phyloP scores from a whole-genome alignment of 345 rosid genomes.

The Isatis tinctoria region DNA sequence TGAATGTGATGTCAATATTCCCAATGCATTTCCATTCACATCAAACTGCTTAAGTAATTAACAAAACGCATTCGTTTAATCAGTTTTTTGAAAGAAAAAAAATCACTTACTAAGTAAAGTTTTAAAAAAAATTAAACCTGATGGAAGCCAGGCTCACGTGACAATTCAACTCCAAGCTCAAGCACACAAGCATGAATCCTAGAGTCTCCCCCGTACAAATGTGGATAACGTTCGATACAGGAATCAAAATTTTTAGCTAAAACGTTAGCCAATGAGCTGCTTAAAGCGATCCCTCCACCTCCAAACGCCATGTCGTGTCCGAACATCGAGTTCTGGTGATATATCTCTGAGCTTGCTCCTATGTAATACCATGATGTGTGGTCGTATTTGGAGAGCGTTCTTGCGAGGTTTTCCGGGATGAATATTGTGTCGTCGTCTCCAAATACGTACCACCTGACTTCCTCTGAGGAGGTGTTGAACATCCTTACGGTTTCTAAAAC shows the following conservation, averaged over 20 bases:
- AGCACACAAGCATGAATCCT: slow-evolving; percentile 66
- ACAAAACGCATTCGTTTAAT: not conserved
- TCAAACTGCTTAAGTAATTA: slow-evolving; percentile 41
- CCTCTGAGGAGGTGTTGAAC: slow-evolving; percentile 28
- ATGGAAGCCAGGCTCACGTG: slow-evolving; percentile 88
- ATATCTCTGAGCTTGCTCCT: slow-evolving; percentile 68
- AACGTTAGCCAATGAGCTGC: slow-evolving; percentile 67
- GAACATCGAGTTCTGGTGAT: slow-evolving; percentile 51
- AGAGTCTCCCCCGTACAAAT: slow-evolving; percentile 80
- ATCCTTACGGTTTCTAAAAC: slow-evolving; percentile 49
- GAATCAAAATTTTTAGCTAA: slow-evolving; percentile 68
- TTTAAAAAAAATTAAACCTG: slow-evolving; percentile 58
- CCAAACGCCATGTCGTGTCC: slow-evolving; percentile 70
- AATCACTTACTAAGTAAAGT: not conserved
- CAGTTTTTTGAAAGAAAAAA: not conserved
- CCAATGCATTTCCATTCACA: slow-evolving; percentile 65
- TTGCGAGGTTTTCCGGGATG: slow-evolving; percentile 59
- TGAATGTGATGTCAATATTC: slow-evolving; percentile 73
- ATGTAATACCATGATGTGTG: slow-evolving; percentile 70
- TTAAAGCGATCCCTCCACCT: slow-evolving; percentile 81
- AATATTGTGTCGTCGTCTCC: slow-evolving; percentile 85
- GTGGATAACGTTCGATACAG: slow-evolving; percentile 75
- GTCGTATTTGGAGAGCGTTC: slow-evolving; percentile 78
- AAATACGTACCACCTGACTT: slow-evolving; percentile 75
- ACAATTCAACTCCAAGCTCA: slow-evolving; percentile 74